Conservation (phyloP, 192 early-diverging fungal species). For the Rhizoclosmatium globosum region DNA sequence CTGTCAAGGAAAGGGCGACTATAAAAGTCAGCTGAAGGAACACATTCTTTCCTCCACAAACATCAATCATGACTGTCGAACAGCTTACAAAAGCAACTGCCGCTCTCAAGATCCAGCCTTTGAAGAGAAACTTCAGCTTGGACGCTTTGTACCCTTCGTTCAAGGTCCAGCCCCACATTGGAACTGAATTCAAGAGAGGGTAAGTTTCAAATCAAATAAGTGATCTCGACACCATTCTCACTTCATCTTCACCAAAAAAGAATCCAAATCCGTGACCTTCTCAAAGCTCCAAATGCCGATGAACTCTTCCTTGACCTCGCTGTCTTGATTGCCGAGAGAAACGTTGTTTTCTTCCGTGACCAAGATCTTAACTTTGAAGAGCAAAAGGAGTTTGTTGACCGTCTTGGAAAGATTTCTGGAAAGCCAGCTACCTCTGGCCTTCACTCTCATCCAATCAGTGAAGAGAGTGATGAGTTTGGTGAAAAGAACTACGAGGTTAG, state of each 20-base stretch:
- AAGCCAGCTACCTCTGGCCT: neutral
- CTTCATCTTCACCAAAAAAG: neutral
- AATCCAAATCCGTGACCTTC: conserved; percentile 23
- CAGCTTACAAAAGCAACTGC: too few species aligned
- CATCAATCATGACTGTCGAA: too few species aligned
- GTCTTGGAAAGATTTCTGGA: neutral
- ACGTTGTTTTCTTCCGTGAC: conserved; percentile 74
- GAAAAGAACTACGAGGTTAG: neutral
- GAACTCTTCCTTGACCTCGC: conserved; percentile 57
- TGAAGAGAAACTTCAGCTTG: too few species aligned
- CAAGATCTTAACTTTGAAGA: too few species aligned
- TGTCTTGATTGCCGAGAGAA: conserved; percentile 67
- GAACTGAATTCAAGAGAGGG: neutral
- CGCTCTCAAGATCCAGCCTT: too few species aligned
- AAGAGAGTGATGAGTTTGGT: neutral
- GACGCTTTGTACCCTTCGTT: neutral
- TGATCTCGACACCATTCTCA: neutral
- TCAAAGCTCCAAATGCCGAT: conserved; percentile 6
- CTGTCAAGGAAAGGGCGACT: too few species aligned
- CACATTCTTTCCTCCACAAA: too few species aligned
- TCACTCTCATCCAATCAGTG: too few species aligned
- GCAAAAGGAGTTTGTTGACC: too few species aligned
- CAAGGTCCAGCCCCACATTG: conserved; percentile 14
- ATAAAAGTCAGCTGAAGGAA: too few species aligned
- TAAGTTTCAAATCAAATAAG: neutral